These are phyloP conservation scores for Sanguinoderma infundibulare DNA, from an alignment of 1,284 basidiomycete species.

Conservation along the genomic window DNA sequence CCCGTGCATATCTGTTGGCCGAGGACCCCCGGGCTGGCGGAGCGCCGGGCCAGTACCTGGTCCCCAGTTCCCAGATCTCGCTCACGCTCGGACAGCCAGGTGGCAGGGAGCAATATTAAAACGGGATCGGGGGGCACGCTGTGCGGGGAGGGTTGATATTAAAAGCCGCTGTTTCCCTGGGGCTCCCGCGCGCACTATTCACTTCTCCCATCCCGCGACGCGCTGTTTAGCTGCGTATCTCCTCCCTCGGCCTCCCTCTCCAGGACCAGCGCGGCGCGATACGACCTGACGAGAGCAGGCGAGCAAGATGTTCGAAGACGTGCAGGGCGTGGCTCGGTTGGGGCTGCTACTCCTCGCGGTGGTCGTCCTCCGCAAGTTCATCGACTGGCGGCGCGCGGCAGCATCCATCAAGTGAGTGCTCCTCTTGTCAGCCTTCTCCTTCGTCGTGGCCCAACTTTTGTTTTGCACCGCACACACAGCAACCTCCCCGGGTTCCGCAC, in stretches of 20 bases:
- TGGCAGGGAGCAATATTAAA: not conserved
- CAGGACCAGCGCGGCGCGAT: too few relatives aligned
- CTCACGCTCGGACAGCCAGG: not conserved
- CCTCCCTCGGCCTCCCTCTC: too few relatives aligned
- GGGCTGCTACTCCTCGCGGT: slow-evolving; percentile 16
- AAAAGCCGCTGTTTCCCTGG: not conserved
- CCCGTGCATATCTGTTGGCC: not conserved
- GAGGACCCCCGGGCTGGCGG: not conserved
- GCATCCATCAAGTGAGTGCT: slow-evolving; percentile 26
- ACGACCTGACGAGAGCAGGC: not conserved
- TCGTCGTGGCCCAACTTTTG: not conserved
- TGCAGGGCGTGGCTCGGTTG: slow-evolving; percentile 12
- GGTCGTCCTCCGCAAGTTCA: slow-evolving; percentile 23
- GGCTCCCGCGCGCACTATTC: not conserved
- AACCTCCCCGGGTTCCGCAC: slow-evolving; percentile 30
- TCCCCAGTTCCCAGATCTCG: not conserved
- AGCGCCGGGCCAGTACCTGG: not conserved
- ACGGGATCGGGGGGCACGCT: not conserved
- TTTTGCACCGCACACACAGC: slow-evolving; percentile 9
- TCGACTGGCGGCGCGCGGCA: slow-evolving; percentile 29
- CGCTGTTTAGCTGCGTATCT: not conserved
- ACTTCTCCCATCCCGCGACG: not conserved
- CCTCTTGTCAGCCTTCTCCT: not conserved
- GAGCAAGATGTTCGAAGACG: slow-evolving; percentile 13
- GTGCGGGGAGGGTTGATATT: not conserved